Percentiles rank a stretch among this genome's conserved stretches.
Conservation (phyloP, 2,329 filamentous ascomycete genomes). For the Rachicladosporium sp. region DNA sequence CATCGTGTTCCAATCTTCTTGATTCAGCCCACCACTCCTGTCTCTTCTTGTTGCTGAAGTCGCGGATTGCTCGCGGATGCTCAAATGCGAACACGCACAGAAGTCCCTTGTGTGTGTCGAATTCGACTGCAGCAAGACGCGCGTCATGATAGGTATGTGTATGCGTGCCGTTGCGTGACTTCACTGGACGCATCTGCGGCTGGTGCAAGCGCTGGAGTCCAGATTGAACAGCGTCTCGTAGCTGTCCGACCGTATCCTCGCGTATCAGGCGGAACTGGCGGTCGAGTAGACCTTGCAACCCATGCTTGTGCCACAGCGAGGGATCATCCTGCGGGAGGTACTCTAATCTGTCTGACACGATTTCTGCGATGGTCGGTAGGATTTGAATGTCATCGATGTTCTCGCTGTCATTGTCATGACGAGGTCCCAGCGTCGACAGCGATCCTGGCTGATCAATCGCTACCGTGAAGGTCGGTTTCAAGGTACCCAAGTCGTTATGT, state of each 20-base stretch:
- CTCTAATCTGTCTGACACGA: slow-evolving; percentile 30
- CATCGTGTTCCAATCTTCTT: slow-evolving; percentile 38
- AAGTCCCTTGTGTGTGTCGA: slow-evolving; percentile 31
- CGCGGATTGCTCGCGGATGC: slow-evolving; percentile 28
- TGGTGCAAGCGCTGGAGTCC: slow-evolving; percentile 19
- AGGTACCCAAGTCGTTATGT: too few relatives aligned
- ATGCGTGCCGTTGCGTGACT: slow-evolving; percentile 10
- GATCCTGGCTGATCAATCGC: slow-evolving; percentile 18
- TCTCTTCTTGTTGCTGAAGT: slow-evolving; percentile 20
- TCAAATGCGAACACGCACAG: slow-evolving; percentile 34
- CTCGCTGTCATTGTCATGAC: slow-evolving; percentile 41
- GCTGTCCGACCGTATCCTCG: slow-evolving; percentile 43
- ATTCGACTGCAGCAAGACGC: slow-evolving; percentile 19
- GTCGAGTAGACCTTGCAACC: slow-evolving; percentile 39
- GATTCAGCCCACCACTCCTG: slow-evolving; percentile 44
- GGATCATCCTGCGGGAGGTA: slow-evolving; percentile 31
- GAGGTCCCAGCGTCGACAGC: slow-evolving; percentile 20
- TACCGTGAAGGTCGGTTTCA: slow-evolving; percentile 6
- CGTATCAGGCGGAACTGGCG: slow-evolving; percentile 44
- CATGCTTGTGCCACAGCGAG: slow-evolving; percentile 28
- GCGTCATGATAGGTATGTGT: slow-evolving; percentile 29
- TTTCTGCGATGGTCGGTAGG: slow-evolving; percentile 38
- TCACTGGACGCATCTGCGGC: slow-evolving; percentile 8
- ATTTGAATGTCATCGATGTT: slow-evolving; percentile 37
- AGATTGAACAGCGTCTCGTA: too few relatives aligned